Base-by-base conservation (phyloP, 1,139 yeast species). In the Candida dubliniensis region DNA sequence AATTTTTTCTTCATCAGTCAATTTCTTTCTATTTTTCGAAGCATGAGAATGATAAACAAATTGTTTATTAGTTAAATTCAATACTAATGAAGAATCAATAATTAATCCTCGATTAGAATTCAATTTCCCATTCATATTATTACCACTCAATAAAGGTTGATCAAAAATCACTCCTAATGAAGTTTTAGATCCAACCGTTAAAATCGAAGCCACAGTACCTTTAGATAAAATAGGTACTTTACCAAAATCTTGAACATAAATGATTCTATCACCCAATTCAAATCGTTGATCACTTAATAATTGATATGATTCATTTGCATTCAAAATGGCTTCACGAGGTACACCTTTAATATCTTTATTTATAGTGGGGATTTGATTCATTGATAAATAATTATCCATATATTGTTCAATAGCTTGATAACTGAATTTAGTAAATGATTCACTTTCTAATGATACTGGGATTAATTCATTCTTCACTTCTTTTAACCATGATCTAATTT, bases 151-250 rank as follows among this genome's bases (percentile, higher is more conserved):
- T 51, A 93, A 74, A 40, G 91, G 88, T 43, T 75, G 68, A 59
- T 95, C 99, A 71, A 93, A 95, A 35, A 93, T 66, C 41, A 95
- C 83, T 51, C 87, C 91, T 50, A 87, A 67, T 8, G 76, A 71
- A 27, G 73, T 74, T 55, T 76, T 73, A 33, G 80, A 71, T 1
- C 88, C 88, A 43, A 77, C 64, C 27, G 89, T 80, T 38, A 80
- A 79, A 52, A 87, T 82, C 4, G 93, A 90, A 43, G 87, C 86
- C 44, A 93, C 96, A 1, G 97, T 90, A 60, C 99, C 99, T 56
- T 87, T 85, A 18, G 90, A 78, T 58, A 86, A 88, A 46, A 84
- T 68, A 31, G 97, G 96, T 12, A 91, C 96, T 59, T 89, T 90
- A 46, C 98, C 98, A 32, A 87, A 83, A 56, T 84, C 89, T 57